These are phyloP conservation scores for Eucalyptus curtisii DNA, from an alignment of 345 rosid genomes.

Conservation along the genomic window DNA sequence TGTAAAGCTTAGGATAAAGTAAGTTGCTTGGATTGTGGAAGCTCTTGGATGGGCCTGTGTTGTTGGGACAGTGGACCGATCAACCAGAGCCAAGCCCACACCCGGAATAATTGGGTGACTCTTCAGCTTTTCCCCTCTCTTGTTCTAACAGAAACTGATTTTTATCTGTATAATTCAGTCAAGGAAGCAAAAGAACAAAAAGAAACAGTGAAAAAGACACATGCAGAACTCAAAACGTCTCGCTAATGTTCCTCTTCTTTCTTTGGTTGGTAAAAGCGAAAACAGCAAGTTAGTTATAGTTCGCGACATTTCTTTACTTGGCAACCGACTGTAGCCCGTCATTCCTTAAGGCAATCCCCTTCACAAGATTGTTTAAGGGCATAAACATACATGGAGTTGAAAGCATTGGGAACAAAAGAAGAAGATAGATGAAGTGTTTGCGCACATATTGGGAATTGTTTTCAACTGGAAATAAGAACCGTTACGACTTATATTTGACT, in stretches of 20 bases:
- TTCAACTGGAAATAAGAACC: neutral
- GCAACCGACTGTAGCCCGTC: neutral
- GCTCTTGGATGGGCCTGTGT: neutral
- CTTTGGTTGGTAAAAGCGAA: neutral
- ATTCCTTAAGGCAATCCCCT: neutral
- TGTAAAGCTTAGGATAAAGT: neutral
- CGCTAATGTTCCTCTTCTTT: neutral
- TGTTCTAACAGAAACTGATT: neutral
- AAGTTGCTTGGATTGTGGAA: neutral
- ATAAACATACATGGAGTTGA: neutral
- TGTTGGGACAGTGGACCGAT: neutral
- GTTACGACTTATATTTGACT: neutral
- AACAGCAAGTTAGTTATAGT: neutral
- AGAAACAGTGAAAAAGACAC: neutral
- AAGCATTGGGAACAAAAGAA: neutral
- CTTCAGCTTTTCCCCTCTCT: neutral
- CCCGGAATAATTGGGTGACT: neutral
- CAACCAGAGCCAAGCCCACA: neutral
- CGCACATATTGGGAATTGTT: neutral
- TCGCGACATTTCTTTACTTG: neutral
- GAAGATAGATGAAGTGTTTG: neutral
- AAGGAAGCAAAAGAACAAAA: neutral
- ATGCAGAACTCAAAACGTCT: neutral
- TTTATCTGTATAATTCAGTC: neutral
- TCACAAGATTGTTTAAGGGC: neutral